Percentiles rank a stretch among this genome's conserved stretches.
Conservation (phyloP, 2,329 filamentous ascomycete genomes). For the Trichoderma hamatum region DNA sequence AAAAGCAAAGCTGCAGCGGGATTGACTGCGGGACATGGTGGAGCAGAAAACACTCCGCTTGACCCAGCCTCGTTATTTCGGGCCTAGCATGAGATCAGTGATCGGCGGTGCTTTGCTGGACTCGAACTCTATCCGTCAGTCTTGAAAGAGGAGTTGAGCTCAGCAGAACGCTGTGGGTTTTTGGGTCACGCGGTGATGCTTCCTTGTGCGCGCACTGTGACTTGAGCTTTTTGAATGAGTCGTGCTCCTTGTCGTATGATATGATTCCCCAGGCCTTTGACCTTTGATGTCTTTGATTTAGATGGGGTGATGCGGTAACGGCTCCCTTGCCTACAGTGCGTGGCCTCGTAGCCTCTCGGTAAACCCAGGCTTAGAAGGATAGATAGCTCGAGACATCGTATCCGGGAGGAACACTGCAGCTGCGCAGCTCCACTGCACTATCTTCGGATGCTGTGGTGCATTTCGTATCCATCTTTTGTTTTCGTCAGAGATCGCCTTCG, state of each 20-base stretch:
- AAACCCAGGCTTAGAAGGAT: not conserved
- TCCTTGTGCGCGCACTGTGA: conserved; percentile 10
- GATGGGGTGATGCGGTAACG: not conserved
- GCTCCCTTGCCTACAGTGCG: not conserved
- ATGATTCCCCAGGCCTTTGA: not conserved
- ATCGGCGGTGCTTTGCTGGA: conserved; percentile 21
- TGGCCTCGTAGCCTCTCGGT: not conserved
- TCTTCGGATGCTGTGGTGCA: conserved; percentile 21
- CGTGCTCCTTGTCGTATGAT: not conserved
- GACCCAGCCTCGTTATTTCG: conserved; percentile 22
- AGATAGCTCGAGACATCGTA: conserved; percentile 23
- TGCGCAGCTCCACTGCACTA: conserved; percentile 20
- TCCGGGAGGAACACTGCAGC: conserved; percentile 28
- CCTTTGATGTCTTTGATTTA: not conserved
- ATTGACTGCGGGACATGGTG: conserved; percentile 2
- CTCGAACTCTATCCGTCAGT: conserved; percentile 21
- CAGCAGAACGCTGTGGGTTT: conserved; percentile 4
- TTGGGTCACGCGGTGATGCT: conserved; percentile 10
- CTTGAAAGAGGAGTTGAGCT: not conserved
- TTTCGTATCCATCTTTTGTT: conserved; percentile 16
- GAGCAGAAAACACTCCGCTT: conserved; percentile 10
- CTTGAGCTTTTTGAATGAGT: not conserved
- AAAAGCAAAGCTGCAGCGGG: not conserved
- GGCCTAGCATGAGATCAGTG: conserved; percentile 13
- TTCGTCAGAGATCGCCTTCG: conserved; percentile 21